A percentile compares a stretch with the other conserved stretches of the same genome.
Evolutionary conservation across 495 filamentous ascomycete genomes (phyloP).

Genomic region (Pyrenopolyporus hunteri): DNA sequence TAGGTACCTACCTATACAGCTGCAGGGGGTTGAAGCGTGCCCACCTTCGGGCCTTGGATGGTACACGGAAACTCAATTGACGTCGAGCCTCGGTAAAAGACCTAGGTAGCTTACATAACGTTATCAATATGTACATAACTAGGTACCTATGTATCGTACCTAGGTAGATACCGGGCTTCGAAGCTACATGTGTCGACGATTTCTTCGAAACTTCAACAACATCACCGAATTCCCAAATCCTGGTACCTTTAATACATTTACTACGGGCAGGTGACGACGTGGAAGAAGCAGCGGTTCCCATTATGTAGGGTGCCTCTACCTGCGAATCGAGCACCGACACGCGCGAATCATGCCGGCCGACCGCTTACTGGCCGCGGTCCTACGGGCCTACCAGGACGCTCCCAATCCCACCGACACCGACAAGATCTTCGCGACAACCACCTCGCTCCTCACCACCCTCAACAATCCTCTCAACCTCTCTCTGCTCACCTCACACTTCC

Average conservation of each 20-base stretch:
- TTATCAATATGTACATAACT: no score
- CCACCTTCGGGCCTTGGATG: background rate
- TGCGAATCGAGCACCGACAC: background rate
- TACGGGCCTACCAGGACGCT: constrained; percentile 56
- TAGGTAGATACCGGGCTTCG: no score
- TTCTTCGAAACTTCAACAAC: background rate
- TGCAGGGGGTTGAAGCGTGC: background rate
- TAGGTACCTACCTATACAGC: no score
- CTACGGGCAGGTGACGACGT: background rate
- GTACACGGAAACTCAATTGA: constrained; percentile 4
- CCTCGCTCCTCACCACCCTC: constrained; percentile 79
- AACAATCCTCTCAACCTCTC: constrained; percentile 90
- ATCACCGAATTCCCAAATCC: background rate
- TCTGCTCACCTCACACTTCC: constrained; percentile 86
- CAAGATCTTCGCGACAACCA: constrained; percentile 77
- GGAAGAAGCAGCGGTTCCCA: background rate
- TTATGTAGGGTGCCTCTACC: background rate
- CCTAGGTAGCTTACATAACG: background rate
- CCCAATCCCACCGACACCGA: constrained; percentile 56
- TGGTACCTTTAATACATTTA: background rate
- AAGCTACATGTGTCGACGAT: constrained; percentile 1
- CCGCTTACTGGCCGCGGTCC: constrained; percentile 57
- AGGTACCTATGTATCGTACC: no score
- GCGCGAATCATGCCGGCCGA: constrained; percentile 52
- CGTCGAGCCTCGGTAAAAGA: constrained; percentile 32